Percentiles rank a stretch among this genome's conserved stretches.
Conservation (phyloP, 208 protist genomes). For the Tritrichomonas musculus region DNA sequence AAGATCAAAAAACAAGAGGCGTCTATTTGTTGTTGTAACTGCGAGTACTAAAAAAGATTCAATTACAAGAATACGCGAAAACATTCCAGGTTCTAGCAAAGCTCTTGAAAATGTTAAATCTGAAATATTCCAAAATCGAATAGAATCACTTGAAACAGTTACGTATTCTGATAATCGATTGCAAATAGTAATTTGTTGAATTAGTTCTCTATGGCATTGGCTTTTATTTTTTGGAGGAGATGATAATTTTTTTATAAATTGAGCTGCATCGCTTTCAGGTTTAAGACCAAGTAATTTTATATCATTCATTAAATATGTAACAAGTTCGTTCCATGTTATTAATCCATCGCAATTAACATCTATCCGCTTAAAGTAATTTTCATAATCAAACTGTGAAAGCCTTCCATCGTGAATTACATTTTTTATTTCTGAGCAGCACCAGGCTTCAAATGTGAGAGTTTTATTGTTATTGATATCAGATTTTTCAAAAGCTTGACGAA, state of each 20-base stretch:
- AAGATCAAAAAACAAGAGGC: slow-evolving; percentile 20
- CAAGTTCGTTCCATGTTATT: neutral
- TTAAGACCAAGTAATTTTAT: neutral
- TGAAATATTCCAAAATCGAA: neutral
- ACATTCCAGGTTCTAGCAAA: neutral
- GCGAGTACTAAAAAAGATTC: neutral
- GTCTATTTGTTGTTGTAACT: neutral
- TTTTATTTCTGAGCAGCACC: neutral
- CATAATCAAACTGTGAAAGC: neutral
- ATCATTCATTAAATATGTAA: slow-evolving; percentile 12
- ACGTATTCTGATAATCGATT: neutral
- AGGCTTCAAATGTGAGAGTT: neutral
- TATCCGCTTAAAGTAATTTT: neutral
- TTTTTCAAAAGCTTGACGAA: neutral
- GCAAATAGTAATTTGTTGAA: neutral
- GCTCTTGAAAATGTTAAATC: neutral
- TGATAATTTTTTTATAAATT: neutral
- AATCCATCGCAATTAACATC: neutral
- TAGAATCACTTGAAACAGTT: neutral
- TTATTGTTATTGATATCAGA: neutral
- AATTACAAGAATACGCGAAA: neutral
- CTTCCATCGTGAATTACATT: neutral
- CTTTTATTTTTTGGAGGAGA: neutral
- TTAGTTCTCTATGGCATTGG: neutral
- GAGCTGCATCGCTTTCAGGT: neutral